Evolutionary conservation across 1,284 basidiomycete species (phyloP), one percentile per base, ranked within the genome.

Genomic region (Boletus subluridellus): DNA sequence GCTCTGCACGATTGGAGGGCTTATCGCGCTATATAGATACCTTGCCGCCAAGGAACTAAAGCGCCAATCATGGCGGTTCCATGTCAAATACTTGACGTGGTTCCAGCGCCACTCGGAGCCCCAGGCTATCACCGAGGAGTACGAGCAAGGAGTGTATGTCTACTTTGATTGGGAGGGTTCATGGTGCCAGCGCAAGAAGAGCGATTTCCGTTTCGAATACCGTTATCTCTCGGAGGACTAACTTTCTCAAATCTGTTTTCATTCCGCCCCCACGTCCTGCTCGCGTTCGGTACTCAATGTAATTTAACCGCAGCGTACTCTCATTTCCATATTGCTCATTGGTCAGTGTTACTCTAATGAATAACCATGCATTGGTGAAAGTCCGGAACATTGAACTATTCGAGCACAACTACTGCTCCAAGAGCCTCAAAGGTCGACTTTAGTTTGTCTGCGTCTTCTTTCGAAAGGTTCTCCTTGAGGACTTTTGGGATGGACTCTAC

Each of bases 81-180:
- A 99, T 75, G 94, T 98, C 66, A 98, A 99, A 77, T 99, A 98
- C 74, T 78, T 99, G 62, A 99, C 97, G 41, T 99, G 97, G 97
- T 99, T 99, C 86, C 97, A 99, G 76, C 86, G 97, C 54, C 94
- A 98, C 70, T 95, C 94, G 26, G 95, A 99, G 73, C 97, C 97
- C n/a, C 94, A 97, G 73, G 94, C 94, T 5, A 98, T 99, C 73
- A 99, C 97, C 49, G 96, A 98, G 69, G 97, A 99, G 75, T 99
- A 98, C 73, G 97, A 99, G 77, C 95, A 99, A 78, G 97, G 97
- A 17, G 95, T 96, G 30, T 96, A 95, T 73, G 92, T 95, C 55
- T 95, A 96, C 81, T 96, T 96, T 75, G 94, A 96, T 76, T 96
- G 94, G 94, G 94, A 96, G 74, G 92, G 92, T 60, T 92, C 91